A percentile compares a stretch with the other conserved stretches of the same genome.
These are phyloP conservation scores for Alnus rubra DNA, from an alignment of 306 rosid genomes.

Conservation along the genomic window DNA sequence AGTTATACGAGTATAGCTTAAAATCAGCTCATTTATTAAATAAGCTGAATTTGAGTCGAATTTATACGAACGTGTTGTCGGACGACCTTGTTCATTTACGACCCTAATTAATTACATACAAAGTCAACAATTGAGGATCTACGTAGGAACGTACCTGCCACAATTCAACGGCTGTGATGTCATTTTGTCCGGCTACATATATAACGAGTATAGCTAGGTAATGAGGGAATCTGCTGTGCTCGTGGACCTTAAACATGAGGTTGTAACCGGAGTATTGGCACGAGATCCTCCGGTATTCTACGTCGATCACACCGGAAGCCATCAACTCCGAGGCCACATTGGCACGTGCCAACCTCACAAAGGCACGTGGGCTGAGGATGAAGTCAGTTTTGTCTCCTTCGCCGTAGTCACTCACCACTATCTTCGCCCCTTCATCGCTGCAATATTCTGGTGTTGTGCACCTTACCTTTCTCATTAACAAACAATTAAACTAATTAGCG, in stretches of 20 bases:
- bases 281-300: conserved; percentile 51
- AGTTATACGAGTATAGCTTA: no score
- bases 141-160: conserved; percentile 44
- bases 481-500: background rate
- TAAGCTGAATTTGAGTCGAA: no score
- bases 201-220: conserved; percentile 56
- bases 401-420: conserved; percentile 58
- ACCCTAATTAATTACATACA: background rate
- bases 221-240: conserved; percentile 54
- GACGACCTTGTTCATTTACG: no score
- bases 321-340: conserved; percentile 25
- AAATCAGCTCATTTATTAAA: no score
- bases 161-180: conserved; percentile 53
- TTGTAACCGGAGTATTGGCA: conserved; percentile 51
- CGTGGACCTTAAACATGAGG: conserved; percentile 49
- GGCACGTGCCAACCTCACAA: conserved; percentile 34
- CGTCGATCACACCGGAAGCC: conserved; percentile 49
- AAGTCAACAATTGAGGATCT: no score
- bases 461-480: conserved; percentile 40
- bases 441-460: conserved; percentile 45
- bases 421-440: conserved; percentile 35
- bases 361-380: conserved; percentile 50
- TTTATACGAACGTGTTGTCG: no score
- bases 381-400: conserved; percentile 60
- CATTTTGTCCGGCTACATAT: conserved; percentile 54